A percentile compares a stretch with the other conserved stretches of the same genome.
Conservation (phyloP, 768 basidiomycete species). For the Mycena rosella region DNA sequence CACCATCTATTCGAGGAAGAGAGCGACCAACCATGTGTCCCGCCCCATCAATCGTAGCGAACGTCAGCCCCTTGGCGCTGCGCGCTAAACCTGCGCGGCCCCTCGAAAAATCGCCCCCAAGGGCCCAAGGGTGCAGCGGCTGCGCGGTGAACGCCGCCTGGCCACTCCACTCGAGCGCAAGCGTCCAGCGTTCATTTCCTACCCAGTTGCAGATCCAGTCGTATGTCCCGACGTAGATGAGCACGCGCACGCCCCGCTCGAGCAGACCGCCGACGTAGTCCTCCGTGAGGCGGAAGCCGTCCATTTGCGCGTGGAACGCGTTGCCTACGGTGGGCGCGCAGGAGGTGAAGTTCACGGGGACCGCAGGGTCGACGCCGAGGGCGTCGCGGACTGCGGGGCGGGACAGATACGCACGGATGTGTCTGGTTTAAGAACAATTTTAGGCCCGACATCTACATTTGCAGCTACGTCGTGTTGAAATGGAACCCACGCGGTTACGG, state of each 20-base stretch:
- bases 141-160: constrained; percentile 53
- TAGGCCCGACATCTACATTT: not conserved
- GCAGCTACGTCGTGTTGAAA: too few species aligned
- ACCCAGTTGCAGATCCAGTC: constrained; percentile 86
- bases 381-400: constrained; percentile 56
- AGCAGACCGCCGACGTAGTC: constrained; percentile 75
- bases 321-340: constrained; percentile 57
- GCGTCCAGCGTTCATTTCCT: constrained; percentile 80
- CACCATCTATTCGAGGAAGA: not conserved
- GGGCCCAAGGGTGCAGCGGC: constrained; percentile 47
- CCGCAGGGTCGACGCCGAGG: constrained; percentile 63
- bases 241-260: constrained; percentile 75
- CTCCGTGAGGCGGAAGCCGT: constrained; percentile 59
- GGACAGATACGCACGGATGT: constrained; percentile 64
- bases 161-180: constrained; percentile 80
- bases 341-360: constrained; percentile 54
- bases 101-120: constrained; percentile 19
- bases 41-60: constrained; percentile 45
- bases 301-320: constrained; percentile 63
- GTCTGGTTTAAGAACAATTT: constrained; percentile 41
- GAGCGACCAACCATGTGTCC: constrained; percentile 71
- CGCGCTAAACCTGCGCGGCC: constrained; percentile 28
- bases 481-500: constrained; percentile 30
- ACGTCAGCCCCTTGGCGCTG: constrained; percentile 28
- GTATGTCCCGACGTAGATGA: constrained; percentile 79